phyloP scores from a whole-genome alignment of 2,329 filamentous ascomycete species.

The Fusarium metavorans region DNA sequence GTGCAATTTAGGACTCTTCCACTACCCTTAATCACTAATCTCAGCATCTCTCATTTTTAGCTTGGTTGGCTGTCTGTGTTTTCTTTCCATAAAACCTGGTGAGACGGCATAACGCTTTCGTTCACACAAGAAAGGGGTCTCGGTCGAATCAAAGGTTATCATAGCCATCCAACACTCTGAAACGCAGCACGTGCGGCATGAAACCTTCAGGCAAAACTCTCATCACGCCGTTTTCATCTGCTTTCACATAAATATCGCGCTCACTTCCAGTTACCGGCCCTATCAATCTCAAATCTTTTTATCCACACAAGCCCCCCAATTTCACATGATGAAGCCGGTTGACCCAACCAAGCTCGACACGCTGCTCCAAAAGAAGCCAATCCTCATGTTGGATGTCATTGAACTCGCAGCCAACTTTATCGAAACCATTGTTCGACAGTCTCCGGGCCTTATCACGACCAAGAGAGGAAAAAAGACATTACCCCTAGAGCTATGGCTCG shows the following conservation, averaged over 20 bases:
- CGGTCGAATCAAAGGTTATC: not conserved
- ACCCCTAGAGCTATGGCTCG: not conserved
- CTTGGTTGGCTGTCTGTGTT: not conserved
- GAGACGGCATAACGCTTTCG: not conserved
- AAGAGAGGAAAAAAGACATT: not conserved
- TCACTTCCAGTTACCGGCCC: not conserved
- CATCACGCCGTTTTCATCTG: not conserved
- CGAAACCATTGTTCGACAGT: not conserved
- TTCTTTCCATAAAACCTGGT: not conserved
- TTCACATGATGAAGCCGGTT: not conserved
- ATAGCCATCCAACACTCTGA: not conserved
- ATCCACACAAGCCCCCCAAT: not conserved
- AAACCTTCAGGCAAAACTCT: not conserved
- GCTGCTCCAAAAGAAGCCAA: fast-evolving
- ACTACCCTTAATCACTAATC: not conserved
- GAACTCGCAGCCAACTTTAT: not conserved
- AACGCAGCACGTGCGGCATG: not conserved
- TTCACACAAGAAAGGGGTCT: not conserved
- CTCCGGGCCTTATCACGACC: fast-evolving
- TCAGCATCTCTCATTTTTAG: not conserved
- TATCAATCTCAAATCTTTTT: not conserved
- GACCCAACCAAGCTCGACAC: not conserved
- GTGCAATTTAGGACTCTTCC: not conserved
- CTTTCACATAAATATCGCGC: not conserved
- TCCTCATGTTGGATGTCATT: not conserved